phyloP scores from a whole-genome alignment of 345 rosid species.

The Carallia brachiata region DNA sequence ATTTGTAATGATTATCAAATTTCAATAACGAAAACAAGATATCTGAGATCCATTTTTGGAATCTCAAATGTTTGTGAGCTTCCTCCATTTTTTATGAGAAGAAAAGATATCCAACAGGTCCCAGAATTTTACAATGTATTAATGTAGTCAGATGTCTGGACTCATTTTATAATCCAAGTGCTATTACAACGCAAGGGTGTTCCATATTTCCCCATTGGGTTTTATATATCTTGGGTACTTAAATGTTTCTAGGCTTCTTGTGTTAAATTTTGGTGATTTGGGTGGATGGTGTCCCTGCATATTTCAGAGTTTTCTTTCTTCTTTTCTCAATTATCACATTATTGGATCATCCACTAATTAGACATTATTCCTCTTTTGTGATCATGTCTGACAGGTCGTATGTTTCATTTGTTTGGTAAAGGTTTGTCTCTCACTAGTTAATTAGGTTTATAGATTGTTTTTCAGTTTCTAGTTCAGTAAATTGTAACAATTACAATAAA shows the following conservation, averaged over 20 bases:
- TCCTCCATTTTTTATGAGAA: no score
- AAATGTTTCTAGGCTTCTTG: neutral
- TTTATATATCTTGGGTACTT: neutral
- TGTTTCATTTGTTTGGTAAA: conserved; percentile 23
- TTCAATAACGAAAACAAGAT: neutral
- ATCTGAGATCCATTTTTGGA: neutral
- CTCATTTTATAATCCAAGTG: no score
- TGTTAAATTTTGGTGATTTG: neutral
- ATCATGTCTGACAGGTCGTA: conserved; percentile 14
- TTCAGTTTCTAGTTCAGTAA: neutral
- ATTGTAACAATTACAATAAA: neutral
- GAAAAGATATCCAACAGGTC: neutral
- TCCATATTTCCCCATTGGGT: no score
- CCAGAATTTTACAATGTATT: no score
- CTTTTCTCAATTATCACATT: no score
- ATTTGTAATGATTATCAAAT: neutral
- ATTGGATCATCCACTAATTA: conserved; percentile 14
- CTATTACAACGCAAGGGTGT: no score
- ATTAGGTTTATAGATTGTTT: conserved; percentile 11
- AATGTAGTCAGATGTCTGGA: no score
- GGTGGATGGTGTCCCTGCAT: neutral
- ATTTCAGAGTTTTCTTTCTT: neutral
- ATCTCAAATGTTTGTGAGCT: neutral
- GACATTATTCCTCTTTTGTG: neutral
- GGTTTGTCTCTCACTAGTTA: conserved; percentile 13